A percentile compares a stretch with the other conserved stretches of the same genome.
Conservation (phyloP, 495 filamentous ascomycete species). For the Penicillium argentinense region DNA sequence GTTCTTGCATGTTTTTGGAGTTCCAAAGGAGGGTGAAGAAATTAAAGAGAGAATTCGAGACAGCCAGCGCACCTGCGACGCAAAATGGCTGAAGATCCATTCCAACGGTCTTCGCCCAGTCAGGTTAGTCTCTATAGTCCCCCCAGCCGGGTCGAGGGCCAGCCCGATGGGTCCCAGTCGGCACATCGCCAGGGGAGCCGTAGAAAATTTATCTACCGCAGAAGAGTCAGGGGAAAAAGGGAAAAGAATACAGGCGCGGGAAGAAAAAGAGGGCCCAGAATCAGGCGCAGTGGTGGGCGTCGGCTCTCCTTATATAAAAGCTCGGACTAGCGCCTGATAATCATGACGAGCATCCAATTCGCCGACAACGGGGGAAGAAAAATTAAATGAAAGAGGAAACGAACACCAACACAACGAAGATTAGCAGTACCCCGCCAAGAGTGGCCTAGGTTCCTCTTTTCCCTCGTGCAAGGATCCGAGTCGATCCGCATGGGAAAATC, state of each 20-base stretch:
- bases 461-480: slow-evolving; percentile 27
- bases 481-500: slow-evolving; percentile 31
- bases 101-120: slow-evolving; percentile 34
- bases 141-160: slow-evolving; percentile 1
- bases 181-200: not conserved
- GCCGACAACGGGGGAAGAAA: slow-evolving; percentile 2
- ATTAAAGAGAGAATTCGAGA: not conserved
- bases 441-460: slow-evolving; percentile 10
- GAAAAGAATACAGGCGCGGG: slow-evolving; percentile 2
- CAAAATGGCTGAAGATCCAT: slow-evolving; percentile 26
- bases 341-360: slow-evolving; percentile 29
- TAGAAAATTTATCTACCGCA: too few species aligned
- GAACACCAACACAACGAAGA: slow-evolving; percentile 3
- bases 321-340: slow-evolving; percentile 31
- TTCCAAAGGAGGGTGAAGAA: not conserved
- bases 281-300: slow-evolving; percentile 22
- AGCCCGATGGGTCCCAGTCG: not conserved
- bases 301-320: slow-evolving; percentile 39
- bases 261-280: slow-evolving; percentile 13
- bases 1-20: too few species aligned
- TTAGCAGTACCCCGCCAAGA: slow-evolving; percentile 6
- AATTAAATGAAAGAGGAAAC: not conserved
- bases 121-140: slow-evolving; percentile 29
- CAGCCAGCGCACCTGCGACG: not conserved
- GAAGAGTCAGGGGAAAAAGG: slow-evolving; percentile 5